phyloP scores from a whole-genome alignment of 1,284 basidiomycete genomes.

The Austroboletus olivaceoglutinosus region DNA sequence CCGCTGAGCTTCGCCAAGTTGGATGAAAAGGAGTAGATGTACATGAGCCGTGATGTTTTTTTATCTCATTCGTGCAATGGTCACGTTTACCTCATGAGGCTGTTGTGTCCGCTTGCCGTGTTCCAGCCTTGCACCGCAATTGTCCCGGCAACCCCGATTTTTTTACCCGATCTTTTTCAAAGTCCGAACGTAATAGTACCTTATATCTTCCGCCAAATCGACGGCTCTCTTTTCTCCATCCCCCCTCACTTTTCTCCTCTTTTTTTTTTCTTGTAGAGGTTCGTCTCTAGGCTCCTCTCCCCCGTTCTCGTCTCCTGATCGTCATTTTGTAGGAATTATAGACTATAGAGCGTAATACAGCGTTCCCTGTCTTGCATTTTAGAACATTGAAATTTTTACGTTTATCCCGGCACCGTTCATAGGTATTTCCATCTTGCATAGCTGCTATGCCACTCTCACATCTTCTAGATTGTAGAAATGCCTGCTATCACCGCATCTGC shows the following conservation, averaged over 20 bases:
- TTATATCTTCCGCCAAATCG: conserved; percentile 16
- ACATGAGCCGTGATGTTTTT: conserved; percentile 1
- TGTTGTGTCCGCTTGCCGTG: conserved; percentile 5
- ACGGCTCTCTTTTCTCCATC: conserved; percentile 15
- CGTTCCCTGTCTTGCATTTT: conserved; percentile 49
- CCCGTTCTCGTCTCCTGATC: conserved; percentile 7
- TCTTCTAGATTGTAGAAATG: conserved; percentile 58
- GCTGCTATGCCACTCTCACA: background rate
- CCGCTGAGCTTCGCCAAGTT: conserved; percentile 63
- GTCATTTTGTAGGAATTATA: conserved; percentile 41
- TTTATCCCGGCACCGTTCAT: conserved; percentile 33
- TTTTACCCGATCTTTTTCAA: conserved; percentile 26
- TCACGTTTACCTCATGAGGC: conserved; percentile 19
- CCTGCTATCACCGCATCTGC: conserved; percentile 63
- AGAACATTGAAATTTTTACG: conserved; percentile 33
- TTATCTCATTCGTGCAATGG: conserved; percentile 4
- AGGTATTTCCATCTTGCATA: conserved; percentile 35
- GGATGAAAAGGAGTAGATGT: conserved; percentile 35
- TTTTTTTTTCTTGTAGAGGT: conserved; percentile 55
- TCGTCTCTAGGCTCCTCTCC: conserved; percentile 6
- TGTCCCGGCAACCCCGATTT: conserved; percentile 1
- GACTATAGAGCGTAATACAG: conserved; percentile 56
- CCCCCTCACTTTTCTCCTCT: conserved; percentile 34
- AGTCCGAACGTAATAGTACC: conserved; percentile 24
- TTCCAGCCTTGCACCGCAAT: conserved; percentile 3